phyloP scores from a whole-genome alignment of 345 rosid genomes.

The Gossypium anomalum region DNA sequence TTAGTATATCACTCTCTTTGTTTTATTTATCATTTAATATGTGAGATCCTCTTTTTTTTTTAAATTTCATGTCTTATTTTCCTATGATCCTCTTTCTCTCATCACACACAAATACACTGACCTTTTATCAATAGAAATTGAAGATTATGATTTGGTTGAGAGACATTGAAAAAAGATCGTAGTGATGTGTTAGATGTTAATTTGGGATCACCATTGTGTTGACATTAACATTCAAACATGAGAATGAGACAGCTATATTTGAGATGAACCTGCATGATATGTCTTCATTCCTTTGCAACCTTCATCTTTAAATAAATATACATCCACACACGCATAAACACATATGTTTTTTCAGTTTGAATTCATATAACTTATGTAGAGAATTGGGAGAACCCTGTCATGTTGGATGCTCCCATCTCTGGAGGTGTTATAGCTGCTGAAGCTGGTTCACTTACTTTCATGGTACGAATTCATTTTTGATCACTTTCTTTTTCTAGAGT shows the following conservation, averaged over 20 bases:
- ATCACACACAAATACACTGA: not conserved
- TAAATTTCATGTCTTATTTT: not conserved
- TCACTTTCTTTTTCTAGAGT: conserved; percentile 4
- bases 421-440: conserved; percentile 97
- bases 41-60: not conserved
- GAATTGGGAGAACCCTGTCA: conserved; percentile 57
- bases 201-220: not conserved
- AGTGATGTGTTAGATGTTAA: not conserved
- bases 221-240: not conserved
- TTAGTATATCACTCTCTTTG: not conserved
- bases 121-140: not conserved
- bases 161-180: not conserved
- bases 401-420: conserved; percentile 98
- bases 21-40: not conserved
- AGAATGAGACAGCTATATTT: not conserved
- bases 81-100: not conserved
- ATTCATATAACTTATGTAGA: conserved; percentile 32
- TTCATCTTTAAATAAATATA: not conserved
- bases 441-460: conserved; percentile 81
- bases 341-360: conserved; percentile 1
- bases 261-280: conserved; percentile 5
- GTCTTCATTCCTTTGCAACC: conserved; percentile 2
- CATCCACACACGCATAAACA: not conserved
- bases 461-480: conserved; percentile 40
- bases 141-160: conserved; percentile 6